A percentile compares a stretch with the other conserved stretches of the same genome.
phyloP scores from a whole-genome alignment of 108 stramenopile species.

The Cyclotella kingstonii region DNA sequence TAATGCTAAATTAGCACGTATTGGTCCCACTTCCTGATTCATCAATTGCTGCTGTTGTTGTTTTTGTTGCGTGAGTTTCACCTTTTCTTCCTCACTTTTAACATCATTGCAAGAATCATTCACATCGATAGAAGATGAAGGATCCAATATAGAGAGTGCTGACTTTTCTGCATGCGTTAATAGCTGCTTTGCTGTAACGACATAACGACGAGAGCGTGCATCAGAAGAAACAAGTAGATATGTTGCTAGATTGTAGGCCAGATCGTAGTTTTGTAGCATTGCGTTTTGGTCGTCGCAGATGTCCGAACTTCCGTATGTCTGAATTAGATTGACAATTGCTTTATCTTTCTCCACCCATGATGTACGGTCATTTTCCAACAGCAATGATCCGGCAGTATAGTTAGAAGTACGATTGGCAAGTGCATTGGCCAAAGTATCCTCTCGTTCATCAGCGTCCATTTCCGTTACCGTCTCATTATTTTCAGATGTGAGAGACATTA shows the following conservation, averaged over 20 bases:
- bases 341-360: constrained; percentile 40
- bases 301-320: constrained; percentile 7
- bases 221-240: constrained; percentile 44
- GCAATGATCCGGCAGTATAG: constrained; percentile 34
- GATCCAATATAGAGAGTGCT: constrained; percentile 35
- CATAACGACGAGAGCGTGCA: constrained; percentile 6
- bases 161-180: constrained; percentile 38
- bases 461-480: not conserved
- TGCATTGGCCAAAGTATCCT: constrained; percentile 40
- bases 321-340: constrained; percentile 4
- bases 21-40: constrained; percentile 39
- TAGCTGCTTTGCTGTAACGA: constrained; percentile 27
- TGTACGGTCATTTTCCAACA: not conserved
- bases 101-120: constrained; percentile 1
- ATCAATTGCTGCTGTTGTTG: constrained; percentile 19
- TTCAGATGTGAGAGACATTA: too few relatives aligned
- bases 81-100: not conserved
- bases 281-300: not conserved
- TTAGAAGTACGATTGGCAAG: constrained; percentile 46
- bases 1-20: constrained; percentile 42
- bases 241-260: constrained; percentile 43
- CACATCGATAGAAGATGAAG: constrained; percentile 8
- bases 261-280: constrained; percentile 46
- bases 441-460: constrained; percentile 39
- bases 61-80: constrained; percentile 4